phyloP scores from a whole-genome alignment of 345 rosid species.

The Salix brachista region DNA sequence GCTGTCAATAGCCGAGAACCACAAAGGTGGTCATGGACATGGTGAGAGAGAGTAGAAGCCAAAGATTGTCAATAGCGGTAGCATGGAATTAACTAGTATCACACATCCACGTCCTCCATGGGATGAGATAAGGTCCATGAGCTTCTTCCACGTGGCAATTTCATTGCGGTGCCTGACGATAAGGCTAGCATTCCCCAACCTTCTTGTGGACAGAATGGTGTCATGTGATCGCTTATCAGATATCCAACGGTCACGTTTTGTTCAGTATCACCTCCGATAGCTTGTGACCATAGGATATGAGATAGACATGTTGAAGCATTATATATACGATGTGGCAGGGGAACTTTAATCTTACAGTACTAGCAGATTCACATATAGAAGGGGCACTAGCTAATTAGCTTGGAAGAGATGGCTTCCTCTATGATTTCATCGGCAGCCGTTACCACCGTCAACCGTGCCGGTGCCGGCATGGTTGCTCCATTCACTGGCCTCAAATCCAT shows the following conservation, averaged over 20 bases:
- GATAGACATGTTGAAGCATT: conserved; percentile 16
- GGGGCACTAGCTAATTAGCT: neutral
- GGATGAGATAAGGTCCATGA: conserved; percentile 28
- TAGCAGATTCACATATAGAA: neutral
- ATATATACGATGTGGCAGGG: conserved; percentile 28
- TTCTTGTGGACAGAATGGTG: conserved; percentile 13
- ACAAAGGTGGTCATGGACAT: neutral
- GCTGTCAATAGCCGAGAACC: neutral
- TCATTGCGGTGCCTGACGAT: conserved; percentile 23
- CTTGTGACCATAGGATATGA: conserved; percentile 29
- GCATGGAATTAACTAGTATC: neutral
- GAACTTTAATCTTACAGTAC: neutral
- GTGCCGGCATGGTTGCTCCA: conserved; percentile 44
- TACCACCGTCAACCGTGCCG: conserved; percentile 37
- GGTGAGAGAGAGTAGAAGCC: neutral
- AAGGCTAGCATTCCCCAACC: conserved; percentile 15
- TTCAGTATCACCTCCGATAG: conserved; percentile 4
- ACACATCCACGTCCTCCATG: conserved; percentile 10
- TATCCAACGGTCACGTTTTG: conserved; percentile 35
- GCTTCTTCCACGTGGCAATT: conserved; percentile 23
- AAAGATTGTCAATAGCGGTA: neutral
- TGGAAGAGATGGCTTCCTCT: conserved; percentile 47
- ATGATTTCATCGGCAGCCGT: conserved; percentile 49
- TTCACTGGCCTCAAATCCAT: conserved; percentile 51
- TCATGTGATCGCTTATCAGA: neutral